A percentile compares a stretch with the other conserved stretches of the same genome.
Conservation (phyloP, 2,329 filamentous ascomycete genomes). For the Mycosphaerella sp. region DNA sequence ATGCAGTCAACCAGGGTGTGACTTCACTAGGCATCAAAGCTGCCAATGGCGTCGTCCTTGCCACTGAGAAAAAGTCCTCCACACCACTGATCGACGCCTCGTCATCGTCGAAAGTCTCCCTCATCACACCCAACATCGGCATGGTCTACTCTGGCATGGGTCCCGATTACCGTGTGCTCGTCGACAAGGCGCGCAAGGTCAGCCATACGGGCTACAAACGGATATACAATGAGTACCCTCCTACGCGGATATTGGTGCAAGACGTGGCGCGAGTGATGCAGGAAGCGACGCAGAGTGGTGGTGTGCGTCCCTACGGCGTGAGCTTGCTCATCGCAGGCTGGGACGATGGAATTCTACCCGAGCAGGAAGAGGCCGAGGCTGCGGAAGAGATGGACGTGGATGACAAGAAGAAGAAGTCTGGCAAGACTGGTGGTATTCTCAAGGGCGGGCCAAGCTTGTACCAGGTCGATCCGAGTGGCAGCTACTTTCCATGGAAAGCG, state of each 20-base stretch:
- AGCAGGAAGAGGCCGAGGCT: conserved; percentile 62
- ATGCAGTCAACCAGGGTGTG: conserved; percentile 98
- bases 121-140: conserved; percentile 97
- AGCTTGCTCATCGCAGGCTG: conserved; percentile 92
- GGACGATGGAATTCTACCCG: conserved; percentile 93
- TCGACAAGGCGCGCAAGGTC: conserved; percentile 96
- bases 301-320: conserved; percentile 94
- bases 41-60: conserved; percentile 97
- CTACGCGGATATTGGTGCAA: conserved; percentile 96
- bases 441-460: conserved; percentile 97
- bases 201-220: conserved; percentile 99
- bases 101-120: conserved; percentile 93
- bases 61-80: conserved; percentile 98
- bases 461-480: conserved; percentile 97
- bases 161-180: conserved; percentile 93
- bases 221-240: conserved; percentile 99
- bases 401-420: conserved; percentile 65
- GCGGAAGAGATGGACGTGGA: conserved; percentile 47
- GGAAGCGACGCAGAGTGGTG: conserved; percentile 95
- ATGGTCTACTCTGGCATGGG: conserved; percentile 99
- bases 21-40: conserved; percentile 99
- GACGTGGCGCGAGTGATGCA: conserved; percentile 98
- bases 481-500: conserved; percentile 99
- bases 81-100: conserved; percentile 92
- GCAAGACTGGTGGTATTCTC: conserved; percentile 90